Conservation (phyloP, 1,139 yeast genomes). For the Geotrichum europaeum region DNA sequence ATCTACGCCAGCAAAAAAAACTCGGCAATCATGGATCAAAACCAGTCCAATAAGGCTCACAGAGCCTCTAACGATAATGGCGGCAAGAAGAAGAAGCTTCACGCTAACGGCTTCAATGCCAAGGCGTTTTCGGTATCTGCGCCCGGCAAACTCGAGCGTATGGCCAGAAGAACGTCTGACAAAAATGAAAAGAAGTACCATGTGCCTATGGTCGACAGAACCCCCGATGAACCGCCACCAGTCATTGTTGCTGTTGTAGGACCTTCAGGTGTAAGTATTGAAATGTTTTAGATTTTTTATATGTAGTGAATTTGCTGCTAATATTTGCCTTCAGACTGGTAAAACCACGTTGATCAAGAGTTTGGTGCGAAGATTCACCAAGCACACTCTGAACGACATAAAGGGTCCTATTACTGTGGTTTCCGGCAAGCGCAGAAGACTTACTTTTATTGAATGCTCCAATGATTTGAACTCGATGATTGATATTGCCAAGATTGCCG, state of each 20-base stretch:
- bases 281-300: not conserved
- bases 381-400: constrained; percentile 75
- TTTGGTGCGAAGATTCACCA: constrained; percentile 80
- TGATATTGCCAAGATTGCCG: constrained; percentile 94
- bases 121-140: constrained; percentile 94
- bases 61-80: constrained; percentile 46
- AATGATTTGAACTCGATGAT: constrained; percentile 94
- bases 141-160: constrained; percentile 80
- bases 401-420: constrained; percentile 98
- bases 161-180: constrained; percentile 81
- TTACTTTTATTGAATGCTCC: constrained; percentile 88
- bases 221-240: constrained; percentile 98
- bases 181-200: constrained; percentile 76
- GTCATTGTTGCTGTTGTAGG: constrained; percentile 95
- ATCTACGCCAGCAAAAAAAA: not conserved
- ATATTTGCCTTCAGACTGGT: constrained; percentile 49
- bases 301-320: not conserved
- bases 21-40: constrained; percentile 7
- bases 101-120: constrained; percentile 85
- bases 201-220: constrained; percentile 96
- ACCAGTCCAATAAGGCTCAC: constrained; percentile 43
- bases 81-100: constrained; percentile 79
- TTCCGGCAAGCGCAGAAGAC: constrained; percentile 86
- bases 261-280: constrained; percentile 64
- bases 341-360: constrained; percentile 91